Evolutionary conservation across 2,329 filamentous ascomycete species (phyloP), one percentile per base, ranked within the genome.

Genomic region (Ophiostoma montium): DNA sequence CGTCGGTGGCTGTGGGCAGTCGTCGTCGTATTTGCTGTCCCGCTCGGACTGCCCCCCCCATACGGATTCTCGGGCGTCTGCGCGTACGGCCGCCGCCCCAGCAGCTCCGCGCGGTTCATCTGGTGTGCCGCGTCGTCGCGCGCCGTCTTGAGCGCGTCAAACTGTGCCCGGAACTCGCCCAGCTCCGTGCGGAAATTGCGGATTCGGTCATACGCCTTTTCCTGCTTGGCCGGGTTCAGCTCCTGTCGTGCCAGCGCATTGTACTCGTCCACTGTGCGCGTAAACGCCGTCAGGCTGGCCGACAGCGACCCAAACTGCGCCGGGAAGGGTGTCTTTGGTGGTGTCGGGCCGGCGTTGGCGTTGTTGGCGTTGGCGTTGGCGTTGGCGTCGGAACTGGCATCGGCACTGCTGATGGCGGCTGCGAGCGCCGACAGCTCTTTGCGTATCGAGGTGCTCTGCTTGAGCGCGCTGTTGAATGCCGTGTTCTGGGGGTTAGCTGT

Each of bases 191-290:
- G 81, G 67, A 98, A 98, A 58, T 80, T 86, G 64, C 85, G 84
- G 51, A 95, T 74, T 41, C 92, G 79, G 61, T 94, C 87, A 55
- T 79, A 73, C 1, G 90, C 92, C 61, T 96, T 95, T 52, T 92
- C 83, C 58, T 94, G 86, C 67, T 96, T 98, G 52, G 86, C 83
- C 5, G 84, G 76, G 50, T 94, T 89, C 31, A 95, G 78, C 65
- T 98, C 92, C 59, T 90, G 85, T 56, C 86, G 85, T 1, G 89
- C 84, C 30, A 94, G 78, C 49, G 76, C 75, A 59, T 84, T 79
- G 70, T 98, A 98, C 62, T 95, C 89, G 67, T 95, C 89, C 55
- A 98, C 75, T 1, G 87, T 94, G 53, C 92, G 86, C 43, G 84
- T 78, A 64, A 98, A 88, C 52, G 88, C 80, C 0, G 68, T 67